A percentile compares a stretch with the other conserved stretches of the same genome.
Conservation (phyloP, 2,329 filamentous ascomycete genomes). For the Mycosphaerella arachidis region DNA sequence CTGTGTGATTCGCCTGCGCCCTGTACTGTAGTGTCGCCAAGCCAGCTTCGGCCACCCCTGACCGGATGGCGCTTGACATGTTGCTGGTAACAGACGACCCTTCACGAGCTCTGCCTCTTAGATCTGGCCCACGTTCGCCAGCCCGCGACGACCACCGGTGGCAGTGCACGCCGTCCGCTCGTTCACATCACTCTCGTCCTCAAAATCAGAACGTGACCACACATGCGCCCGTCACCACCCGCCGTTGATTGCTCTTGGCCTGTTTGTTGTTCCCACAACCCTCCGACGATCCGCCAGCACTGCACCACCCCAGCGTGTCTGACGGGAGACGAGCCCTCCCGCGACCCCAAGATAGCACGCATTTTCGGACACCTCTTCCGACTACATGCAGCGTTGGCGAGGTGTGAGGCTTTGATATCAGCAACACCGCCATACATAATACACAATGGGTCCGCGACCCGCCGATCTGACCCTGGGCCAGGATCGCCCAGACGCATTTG, state of each 20-base stretch:
- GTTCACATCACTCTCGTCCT: neutral
- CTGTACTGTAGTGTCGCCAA: neutral
- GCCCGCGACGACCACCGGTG: neutral
- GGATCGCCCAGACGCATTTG: conserved; percentile 18
- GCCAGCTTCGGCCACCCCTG: neutral
- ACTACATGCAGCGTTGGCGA: neutral
- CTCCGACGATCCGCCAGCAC: neutral
- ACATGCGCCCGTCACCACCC: neutral
- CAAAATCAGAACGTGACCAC: neutral
- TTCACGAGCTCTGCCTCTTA: neutral
- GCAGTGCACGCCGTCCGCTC: neutral
- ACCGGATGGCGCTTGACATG: neutral
- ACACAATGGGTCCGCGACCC: conserved; percentile 30
- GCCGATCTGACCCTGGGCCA: conserved; percentile 21
- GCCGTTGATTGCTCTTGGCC: neutral
- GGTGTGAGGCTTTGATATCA: neutral
- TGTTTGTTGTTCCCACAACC: neutral
- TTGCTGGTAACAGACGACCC: neutral
- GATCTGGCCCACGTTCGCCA: neutral
- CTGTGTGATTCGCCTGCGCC: neutral
- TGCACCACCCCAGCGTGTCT: neutral
- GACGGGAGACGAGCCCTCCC: neutral
- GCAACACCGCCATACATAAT: conserved; percentile 3
- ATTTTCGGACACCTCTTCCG: neutral
- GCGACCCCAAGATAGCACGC: neutral